Evolutionary conservation across 148 eudicot genomes (phyloP).

Genomic region (Oxyria digyna): DNA sequence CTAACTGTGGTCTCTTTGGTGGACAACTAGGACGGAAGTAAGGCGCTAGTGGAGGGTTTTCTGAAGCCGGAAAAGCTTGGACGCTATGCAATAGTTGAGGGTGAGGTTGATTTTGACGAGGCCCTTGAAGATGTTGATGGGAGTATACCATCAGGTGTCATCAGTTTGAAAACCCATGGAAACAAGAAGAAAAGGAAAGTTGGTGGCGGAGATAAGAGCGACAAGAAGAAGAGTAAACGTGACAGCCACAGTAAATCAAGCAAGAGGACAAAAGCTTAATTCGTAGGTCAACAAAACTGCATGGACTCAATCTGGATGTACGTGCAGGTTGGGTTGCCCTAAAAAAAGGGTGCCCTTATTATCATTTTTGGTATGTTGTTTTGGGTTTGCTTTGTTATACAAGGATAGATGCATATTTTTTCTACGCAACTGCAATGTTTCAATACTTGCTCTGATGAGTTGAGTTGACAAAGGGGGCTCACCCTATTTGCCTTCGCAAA

Average conservation of each 20-base stretch:
- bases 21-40: background rate
- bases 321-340: no score
- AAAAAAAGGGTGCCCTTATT: no score
- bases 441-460: no score
- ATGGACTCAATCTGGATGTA: no score
- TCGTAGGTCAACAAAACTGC: background rate
- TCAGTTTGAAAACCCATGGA: conserved; percentile 64
- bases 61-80: conserved; percentile 45
- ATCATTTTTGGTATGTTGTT: no score
- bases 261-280: conserved; percentile 56
- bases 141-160: conserved; percentile 33
- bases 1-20: background rate
- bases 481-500: no score
- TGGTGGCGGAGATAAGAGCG: conserved; percentile 28
- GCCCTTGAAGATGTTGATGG: conserved; percentile 48
- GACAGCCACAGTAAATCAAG: conserved; percentile 39
- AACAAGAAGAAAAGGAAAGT: conserved; percentile 29
- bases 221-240: conserved; percentile 44
- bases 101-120: conserved; percentile 48
- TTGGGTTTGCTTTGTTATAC: no score
- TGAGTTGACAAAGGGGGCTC: no score
- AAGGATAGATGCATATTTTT: no score
- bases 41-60: conserved; percentile 1
- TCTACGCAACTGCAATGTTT: no score
- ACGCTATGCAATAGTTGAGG: conserved; percentile 46